Evolutionary conservation across 805 yeast genomes (phyloP).

Genomic region (Candida anglica): DNA sequence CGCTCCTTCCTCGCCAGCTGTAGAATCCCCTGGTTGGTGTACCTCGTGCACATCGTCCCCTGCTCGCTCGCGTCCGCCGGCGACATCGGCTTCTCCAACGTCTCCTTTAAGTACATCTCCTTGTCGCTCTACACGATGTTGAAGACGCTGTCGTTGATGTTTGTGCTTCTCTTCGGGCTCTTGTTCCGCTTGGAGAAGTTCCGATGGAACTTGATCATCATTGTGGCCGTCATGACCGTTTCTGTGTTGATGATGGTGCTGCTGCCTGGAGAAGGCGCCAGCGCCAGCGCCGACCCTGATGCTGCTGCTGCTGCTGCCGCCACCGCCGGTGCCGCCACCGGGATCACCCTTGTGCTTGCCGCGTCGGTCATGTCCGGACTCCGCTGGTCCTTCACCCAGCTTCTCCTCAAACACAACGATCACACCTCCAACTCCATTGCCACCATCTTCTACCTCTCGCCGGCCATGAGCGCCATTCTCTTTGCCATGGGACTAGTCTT

Average conservation of each 20-base stretch:
- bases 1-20: constrained; percentile 10
- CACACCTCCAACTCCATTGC: constrained; percentile 71
- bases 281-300: constrained; percentile 15
- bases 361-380: constrained; percentile 85
- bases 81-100: constrained; percentile 91
- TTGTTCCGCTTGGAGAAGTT: constrained; percentile 74
- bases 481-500: constrained; percentile 58
- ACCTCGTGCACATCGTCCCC: constrained; percentile 61
- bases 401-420: constrained; percentile 60
- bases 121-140: constrained; percentile 88
- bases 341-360: constrained; percentile 68
- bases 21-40: constrained; percentile 18
- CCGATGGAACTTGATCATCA: constrained; percentile 60
- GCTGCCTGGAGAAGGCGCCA: not conserved
- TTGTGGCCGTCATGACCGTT: constrained; percentile 72
- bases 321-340: constrained; percentile 35
- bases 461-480: constrained; percentile 70
- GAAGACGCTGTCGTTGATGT: constrained; percentile 82
- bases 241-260: constrained; percentile 88
- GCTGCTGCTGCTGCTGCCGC: constrained; percentile 10
- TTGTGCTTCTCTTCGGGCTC: constrained; percentile 86
- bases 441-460: constrained; percentile 81
- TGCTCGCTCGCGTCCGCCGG: constrained; percentile 87
- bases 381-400: constrained; percentile 93
- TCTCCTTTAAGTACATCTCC: constrained; percentile 74